Evolutionary conservation across 768 basidiomycete genomes (phyloP).

Genomic region (Rhizopogon roseolus): DNA sequence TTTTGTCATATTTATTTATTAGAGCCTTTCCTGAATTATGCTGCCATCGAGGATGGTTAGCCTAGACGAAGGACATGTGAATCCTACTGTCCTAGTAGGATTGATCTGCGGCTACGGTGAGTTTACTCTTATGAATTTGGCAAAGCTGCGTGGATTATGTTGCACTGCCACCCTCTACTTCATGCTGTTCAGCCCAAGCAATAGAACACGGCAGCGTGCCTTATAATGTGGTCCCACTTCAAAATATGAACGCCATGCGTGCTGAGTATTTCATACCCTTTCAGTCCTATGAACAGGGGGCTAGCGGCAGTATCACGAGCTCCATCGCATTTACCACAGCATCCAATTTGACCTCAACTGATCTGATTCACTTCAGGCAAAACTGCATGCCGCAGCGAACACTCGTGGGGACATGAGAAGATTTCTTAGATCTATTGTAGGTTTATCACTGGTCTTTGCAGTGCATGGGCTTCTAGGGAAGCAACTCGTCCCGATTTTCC

Average conservation of each 20-base stretch:
- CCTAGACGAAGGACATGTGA: background rate
- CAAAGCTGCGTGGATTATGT: background rate
- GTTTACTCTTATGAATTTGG: background rate
- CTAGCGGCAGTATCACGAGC: background rate
- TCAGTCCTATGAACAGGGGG: background rate
- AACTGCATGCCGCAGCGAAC: no score
- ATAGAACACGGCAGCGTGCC: background rate
- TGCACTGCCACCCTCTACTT: background rate
- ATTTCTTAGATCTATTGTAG: no score
- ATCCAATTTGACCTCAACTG: no score
- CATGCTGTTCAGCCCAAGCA: background rate
- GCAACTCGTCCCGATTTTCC: background rate
- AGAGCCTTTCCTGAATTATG: background rate
- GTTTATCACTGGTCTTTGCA: background rate
- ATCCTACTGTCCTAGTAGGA: background rate
- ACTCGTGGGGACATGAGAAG: no score
- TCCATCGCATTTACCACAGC: no score
- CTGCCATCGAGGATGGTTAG: background rate
- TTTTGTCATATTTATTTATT: no score
- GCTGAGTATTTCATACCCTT: background rate
- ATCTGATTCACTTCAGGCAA: no score
- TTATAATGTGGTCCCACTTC: background rate
- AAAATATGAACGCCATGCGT: background rate
- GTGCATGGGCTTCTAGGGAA: background rate
- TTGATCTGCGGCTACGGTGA: no score